Evolutionary conservation across 495 filamentous ascomycete species (phyloP).

Genomic region (Aspergillus homomorphus): DNA sequence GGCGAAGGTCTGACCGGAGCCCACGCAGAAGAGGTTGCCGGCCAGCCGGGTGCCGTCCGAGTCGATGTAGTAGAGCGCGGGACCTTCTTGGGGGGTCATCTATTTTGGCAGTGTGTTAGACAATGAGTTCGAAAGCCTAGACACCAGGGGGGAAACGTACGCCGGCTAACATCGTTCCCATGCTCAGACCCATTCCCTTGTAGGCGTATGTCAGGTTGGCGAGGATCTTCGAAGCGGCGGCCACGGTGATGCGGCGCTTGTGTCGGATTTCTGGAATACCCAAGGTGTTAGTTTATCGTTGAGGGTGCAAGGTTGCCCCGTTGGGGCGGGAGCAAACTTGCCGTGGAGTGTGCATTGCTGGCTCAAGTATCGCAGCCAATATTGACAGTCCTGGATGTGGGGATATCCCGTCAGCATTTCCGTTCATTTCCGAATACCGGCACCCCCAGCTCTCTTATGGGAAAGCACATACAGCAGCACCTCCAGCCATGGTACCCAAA

Average conservation of each 20-base stretch:
- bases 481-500: slow-evolving; percentile 96
- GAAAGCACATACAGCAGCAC: slow-evolving; percentile 71
- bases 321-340: too few species aligned
- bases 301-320: too few species aligned
- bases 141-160: slow-evolving; percentile 44
- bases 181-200: slow-evolving; percentile 95
- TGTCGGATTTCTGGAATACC: slow-evolving; percentile 78
- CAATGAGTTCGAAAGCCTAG: neutral
- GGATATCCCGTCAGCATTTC: slow-evolving; percentile 14
- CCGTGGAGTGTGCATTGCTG: slow-evolving; percentile 98
- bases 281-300: too few species aligned
- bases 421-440: neutral
- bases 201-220: slow-evolving; percentile 97
- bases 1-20: slow-evolving; percentile 95
- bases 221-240: slow-evolving; percentile 96
- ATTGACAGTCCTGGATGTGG: slow-evolving; percentile 86
- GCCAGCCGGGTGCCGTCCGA: slow-evolving; percentile 90
- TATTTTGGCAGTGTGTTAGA: slow-evolving; percentile 15
- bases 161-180: slow-evolving; percentile 99
- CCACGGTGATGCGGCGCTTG: slow-evolving; percentile 96
- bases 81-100: slow-evolving; percentile 86
- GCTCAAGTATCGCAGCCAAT: slow-evolving; percentile 97
- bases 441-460: neutral
- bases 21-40: slow-evolving; percentile 97
- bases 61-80: slow-evolving; percentile 98